These are phyloP conservation scores for Darksidea phi DNA, from an alignment of 495 filamentous ascomycete species.

Conservation along the genomic window DNA sequence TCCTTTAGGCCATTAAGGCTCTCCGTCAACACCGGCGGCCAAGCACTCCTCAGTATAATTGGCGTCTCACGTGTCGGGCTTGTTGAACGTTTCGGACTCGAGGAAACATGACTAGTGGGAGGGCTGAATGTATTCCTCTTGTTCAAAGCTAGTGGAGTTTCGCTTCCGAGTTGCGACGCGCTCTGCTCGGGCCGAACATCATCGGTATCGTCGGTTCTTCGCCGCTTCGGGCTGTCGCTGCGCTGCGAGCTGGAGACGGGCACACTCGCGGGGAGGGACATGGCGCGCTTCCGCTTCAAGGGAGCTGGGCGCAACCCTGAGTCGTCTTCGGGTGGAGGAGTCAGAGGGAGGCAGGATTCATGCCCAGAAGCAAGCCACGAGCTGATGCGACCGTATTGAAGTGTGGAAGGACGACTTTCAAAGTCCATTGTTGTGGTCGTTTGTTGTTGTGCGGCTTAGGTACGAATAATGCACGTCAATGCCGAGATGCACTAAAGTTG, in stretches of 20 bases:
- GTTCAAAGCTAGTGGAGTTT: constrained; percentile 15
- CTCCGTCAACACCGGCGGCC: constrained; percentile 3
- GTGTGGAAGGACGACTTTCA: too few relatives aligned
- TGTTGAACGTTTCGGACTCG: constrained; percentile 12
- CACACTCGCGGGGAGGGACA: constrained; percentile 19
- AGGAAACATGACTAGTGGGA: constrained; percentile 4
- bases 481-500: too few relatives aligned
- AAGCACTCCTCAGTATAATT: constrained; percentile 16
- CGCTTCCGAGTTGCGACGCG: constrained; percentile 13
- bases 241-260: constrained; percentile 8
- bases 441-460: too few relatives aligned
- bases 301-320: constrained; percentile 8
- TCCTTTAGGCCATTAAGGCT: constrained; percentile 18
- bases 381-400: too few relatives aligned
- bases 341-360: constrained; percentile 9
- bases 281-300: constrained; percentile 20
- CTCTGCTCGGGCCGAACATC: constrained; percentile 19
- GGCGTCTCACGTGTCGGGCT: constrained; percentile 20
- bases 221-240: constrained; percentile 27
- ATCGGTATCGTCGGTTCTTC: constrained; percentile 24
- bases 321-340: constrained; percentile 14
- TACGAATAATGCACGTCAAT: too few relatives aligned
- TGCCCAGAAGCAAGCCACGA: constrained; percentile 10
- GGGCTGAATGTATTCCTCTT: constrained; percentile 12
- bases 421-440: too few relatives aligned